Percentiles rank a stretch among this genome's conserved stretches.
Evolutionary conservation across 768 basidiomycete genomes (phyloP).

Genomic region (Amylocystis lapponica): DNA sequence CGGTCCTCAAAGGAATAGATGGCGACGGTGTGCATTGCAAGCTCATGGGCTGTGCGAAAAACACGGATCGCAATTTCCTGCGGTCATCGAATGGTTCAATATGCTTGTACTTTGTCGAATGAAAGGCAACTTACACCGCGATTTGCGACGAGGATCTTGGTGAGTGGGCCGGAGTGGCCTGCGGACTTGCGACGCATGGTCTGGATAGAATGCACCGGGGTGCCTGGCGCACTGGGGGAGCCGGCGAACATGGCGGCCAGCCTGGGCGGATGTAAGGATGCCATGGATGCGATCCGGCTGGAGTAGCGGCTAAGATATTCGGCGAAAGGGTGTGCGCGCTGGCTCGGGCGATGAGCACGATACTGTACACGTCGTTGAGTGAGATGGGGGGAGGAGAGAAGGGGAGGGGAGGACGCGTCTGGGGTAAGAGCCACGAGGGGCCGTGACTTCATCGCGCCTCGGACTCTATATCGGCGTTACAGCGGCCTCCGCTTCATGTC

Average conservation of each 20-base stretch:
- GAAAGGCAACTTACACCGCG: constrained; percentile 59
- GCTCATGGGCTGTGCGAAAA: constrained; percentile 95
- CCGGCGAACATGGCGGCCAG: constrained; percentile 66
- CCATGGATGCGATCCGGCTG: constrained; percentile 2
- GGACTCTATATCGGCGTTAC: constrained; percentile 2
- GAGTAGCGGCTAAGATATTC: neutral
- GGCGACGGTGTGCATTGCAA: constrained; percentile 98
- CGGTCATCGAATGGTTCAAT: constrained; percentile 1
- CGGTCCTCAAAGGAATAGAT: constrained; percentile 98
- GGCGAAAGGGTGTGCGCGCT: constrained; percentile 2
- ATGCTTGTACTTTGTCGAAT: constrained; percentile 1
- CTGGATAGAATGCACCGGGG: constrained; percentile 86
- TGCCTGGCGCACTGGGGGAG: constrained; percentile 74
- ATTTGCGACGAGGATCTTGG: constrained; percentile 90
- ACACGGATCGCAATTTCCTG: constrained; percentile 99
- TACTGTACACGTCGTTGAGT: no score
- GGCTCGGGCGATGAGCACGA: constrained; percentile 9
- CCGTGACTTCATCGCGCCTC: constrained; percentile 3
- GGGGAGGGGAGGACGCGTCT: constrained; percentile 1
- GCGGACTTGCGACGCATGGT: constrained; percentile 88
- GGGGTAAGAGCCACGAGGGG: neutral
- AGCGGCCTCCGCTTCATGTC: constrained; percentile 2
- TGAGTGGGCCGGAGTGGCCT: constrained; percentile 84
- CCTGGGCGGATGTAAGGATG: constrained; percentile 62
- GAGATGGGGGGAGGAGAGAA: constrained; percentile 1